Percentiles rank a stretch among this genome's conserved stretches.
These are phyloP conservation scores for Boehmeria nivea DNA, from an alignment of 306 rosid species.

Conservation along the genomic window DNA sequence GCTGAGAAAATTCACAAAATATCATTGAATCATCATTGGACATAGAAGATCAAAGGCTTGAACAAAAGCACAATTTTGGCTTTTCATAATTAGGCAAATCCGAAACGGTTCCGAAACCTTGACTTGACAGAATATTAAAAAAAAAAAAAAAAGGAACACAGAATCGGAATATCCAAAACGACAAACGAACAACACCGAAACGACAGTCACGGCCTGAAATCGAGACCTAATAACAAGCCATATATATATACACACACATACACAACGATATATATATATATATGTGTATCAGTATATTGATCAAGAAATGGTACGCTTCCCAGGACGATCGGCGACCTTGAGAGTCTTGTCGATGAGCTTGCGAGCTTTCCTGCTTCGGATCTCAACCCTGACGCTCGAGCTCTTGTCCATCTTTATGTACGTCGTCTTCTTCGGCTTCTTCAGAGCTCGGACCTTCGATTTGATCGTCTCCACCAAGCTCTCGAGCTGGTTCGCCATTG, in stretches of 20 bases:
- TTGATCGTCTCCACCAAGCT: conserved; percentile 71
- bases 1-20: no score
- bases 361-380: conserved; percentile 87
- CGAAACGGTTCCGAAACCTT: conserved; percentile 32
- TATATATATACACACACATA: background rate
- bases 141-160: conserved; percentile 27
- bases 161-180: conserved; percentile 11
- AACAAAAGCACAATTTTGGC: no score
- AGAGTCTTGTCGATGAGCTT: conserved; percentile 76
- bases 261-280: background rate
- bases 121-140: background rate
- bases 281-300: background rate
- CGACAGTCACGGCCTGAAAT: no score
- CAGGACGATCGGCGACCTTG: conserved; percentile 66
- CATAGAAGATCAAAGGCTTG: no score
- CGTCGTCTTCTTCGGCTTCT: conserved; percentile 58
- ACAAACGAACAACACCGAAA: background rate
- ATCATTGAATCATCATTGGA: no score
- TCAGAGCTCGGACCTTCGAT: conserved; percentile 62
- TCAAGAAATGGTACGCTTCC: conserved; percentile 26
- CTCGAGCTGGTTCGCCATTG: conserved; percentile 60
- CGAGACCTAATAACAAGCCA: no score
- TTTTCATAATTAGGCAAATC: conserved; percentile 1
- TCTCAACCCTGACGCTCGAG: conserved; percentile 85
- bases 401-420: conserved; percentile 90